Evolutionary conservation across 331 rosid species (phyloP).

Genomic region (Dryas integrifolia): DNA sequence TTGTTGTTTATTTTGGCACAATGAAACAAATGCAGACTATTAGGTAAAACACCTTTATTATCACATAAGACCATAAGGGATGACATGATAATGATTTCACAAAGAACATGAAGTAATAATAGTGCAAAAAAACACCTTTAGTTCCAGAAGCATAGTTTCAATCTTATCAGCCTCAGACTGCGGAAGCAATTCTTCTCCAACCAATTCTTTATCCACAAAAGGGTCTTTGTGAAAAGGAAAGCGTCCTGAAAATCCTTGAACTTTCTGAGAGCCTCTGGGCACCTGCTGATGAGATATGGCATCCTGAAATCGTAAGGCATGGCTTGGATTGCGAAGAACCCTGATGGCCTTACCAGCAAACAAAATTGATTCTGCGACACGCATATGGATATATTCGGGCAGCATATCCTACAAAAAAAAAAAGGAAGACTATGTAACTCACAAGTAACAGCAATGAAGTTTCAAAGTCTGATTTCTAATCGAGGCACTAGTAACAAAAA

Average conservation of each 20-base stretch:
- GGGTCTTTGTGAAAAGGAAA: constrained; percentile 64
- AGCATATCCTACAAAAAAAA: constrained; percentile 75
- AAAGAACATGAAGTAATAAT: neutral
- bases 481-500: neutral
- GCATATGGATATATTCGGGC: constrained; percentile 85
- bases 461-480: neutral
- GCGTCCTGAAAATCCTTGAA: constrained; percentile 58
- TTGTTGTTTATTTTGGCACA: neutral
- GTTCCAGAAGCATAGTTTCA: constrained; percentile 80
- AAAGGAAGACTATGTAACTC: neutral
- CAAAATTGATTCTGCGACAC: constrained; percentile 87
- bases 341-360: constrained; percentile 96
- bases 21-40: constrained; percentile 24
- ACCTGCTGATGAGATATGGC: constrained; percentile 48
- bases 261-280: constrained; percentile 63
- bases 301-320: constrained; percentile 64
- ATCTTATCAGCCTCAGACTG: constrained; percentile 93
- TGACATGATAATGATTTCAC: neutral
- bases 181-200: constrained; percentile 84
- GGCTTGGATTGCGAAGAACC: constrained; percentile 86
- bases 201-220: constrained; percentile 46
- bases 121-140: constrained; percentile 55
- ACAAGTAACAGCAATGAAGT: neutral
- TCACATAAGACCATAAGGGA: constrained; percentile 21
- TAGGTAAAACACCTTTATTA: constrained; percentile 13